Conservation (phyloP, 2,329 filamentous ascomycete species). For the Claviceps humidiphila region DNA sequence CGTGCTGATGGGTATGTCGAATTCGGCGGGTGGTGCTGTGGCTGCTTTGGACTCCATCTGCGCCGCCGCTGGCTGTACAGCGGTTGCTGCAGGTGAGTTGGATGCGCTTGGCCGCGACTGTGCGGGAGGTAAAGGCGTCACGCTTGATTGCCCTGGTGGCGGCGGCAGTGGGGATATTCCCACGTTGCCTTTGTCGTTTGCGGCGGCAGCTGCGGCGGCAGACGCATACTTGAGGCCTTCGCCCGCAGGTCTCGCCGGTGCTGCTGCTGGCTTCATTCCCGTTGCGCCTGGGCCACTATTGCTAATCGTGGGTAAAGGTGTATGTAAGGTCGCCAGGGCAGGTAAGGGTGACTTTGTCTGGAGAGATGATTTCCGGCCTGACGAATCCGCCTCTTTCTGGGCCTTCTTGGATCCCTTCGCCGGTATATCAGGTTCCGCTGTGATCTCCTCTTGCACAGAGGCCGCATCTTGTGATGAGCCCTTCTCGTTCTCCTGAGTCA, state of each 20-base stretch:
- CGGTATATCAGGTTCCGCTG: conserved; percentile 39
- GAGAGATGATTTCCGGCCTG: conserved; percentile 62
- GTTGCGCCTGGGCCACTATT: conserved; percentile 42
- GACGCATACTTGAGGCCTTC: conserved; percentile 95
- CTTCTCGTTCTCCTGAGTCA: conserved; percentile 67
- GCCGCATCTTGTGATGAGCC: conserved; percentile 92
- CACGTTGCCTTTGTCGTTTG: conserved; percentile 74
- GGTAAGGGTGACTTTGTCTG: conserved; percentile 91
- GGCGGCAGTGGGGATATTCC: conserved; percentile 90
- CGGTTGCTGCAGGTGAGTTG: conserved; percentile 37
- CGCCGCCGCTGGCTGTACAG: conserved; percentile 33
- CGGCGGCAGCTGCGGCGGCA: conserved; percentile 83
- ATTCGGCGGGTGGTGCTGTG: conserved; percentile 9
- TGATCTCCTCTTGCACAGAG: conserved; percentile 72
- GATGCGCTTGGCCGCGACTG: conserved; percentile 42
- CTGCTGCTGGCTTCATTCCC: conserved; percentile 82
- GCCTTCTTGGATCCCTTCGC: conserved; percentile 41
- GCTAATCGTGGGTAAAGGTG: conserved; percentile 48
- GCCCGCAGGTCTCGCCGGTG: conserved; percentile 71
- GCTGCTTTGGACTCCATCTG: conserved; percentile 10
- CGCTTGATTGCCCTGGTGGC: conserved; percentile 52
- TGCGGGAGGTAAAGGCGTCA: conserved; percentile 35
- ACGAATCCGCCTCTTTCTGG: conserved; percentile 43
- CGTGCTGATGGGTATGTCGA: conserved; percentile 14
- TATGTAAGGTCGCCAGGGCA: conserved; percentile 81